Conservation (phyloP, 371 early-diverging fungal species). For the Apophysomyces trapeziformis region DNA sequence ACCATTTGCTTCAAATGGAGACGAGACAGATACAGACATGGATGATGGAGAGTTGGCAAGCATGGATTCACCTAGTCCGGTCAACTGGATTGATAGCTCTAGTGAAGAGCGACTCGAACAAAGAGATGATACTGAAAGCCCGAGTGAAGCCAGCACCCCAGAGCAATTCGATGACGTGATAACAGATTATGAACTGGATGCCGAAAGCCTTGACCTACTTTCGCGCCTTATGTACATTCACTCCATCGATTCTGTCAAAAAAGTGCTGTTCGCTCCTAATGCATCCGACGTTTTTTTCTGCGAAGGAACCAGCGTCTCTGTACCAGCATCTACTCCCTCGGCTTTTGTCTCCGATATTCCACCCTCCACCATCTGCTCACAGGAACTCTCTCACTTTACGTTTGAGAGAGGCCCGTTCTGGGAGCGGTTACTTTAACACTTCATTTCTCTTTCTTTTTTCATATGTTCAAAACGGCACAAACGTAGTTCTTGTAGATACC, state of each 20-base stretch:
- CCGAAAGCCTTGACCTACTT: constrained; percentile 26
- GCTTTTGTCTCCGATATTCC: constrained; percentile 25
- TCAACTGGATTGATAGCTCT: constrained; percentile 1
- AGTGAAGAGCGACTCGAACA: constrained; percentile 7
- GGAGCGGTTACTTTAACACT: constrained; percentile 29
- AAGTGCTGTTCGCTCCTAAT: constrained; percentile 30
- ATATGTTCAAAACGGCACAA: constrained; percentile 3
- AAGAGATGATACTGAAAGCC: constrained; percentile 19
- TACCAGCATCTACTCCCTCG: constrained; percentile 4
- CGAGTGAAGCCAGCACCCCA: constrained; percentile 46
- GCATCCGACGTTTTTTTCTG: constrained; percentile 44
- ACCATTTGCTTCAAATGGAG: not conserved
- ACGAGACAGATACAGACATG: constrained; percentile 1
- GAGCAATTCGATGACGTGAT: constrained; percentile 19
- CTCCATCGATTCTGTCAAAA: constrained; percentile 22
- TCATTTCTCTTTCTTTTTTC: constrained; percentile 7
- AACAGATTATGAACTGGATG: constrained; percentile 29
- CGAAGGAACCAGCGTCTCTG: constrained; percentile 21
- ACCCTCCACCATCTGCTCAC: constrained; percentile 42
- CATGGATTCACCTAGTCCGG: constrained; percentile 1
- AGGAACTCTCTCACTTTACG: constrained; percentile 37
- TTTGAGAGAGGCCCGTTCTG: constrained; percentile 45
- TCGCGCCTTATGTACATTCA: constrained; percentile 31
- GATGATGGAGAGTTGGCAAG: not conserved
- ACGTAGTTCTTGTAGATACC: constrained; percentile 4